Percentiles rank a stretch among this genome's conserved stretches.
phyloP scores from a whole-genome alignment of 805 yeast genomes.

The Suhomyces sp. region DNA sequence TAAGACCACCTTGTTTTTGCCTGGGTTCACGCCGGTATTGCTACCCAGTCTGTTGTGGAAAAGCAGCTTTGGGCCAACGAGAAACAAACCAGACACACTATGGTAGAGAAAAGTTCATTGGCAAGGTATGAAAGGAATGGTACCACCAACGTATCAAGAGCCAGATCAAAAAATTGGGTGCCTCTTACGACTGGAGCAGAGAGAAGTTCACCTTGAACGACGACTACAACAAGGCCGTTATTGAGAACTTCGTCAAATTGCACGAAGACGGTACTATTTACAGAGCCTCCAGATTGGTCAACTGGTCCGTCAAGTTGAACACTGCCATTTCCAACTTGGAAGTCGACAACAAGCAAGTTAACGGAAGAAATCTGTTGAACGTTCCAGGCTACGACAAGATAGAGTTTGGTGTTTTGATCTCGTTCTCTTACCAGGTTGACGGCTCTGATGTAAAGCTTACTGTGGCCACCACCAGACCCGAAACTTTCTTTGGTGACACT shows the following conservation, averaged over 20 bases:
- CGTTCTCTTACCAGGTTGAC: slow-evolving; percentile 87
- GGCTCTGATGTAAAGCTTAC: slow-evolving; percentile 80
- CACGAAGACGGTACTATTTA: slow-evolving; percentile 95
- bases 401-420: slow-evolving; percentile 96
- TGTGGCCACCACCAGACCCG: slow-evolving; percentile 99
- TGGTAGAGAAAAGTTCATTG: slow-evolving; percentile 87
- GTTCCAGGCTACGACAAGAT: slow-evolving; percentile 91
- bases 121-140: slow-evolving; percentile 92
- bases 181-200: slow-evolving; percentile 93
- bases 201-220: slow-evolving; percentile 93
- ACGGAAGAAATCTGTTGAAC: slow-evolving; percentile 73
- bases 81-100: slow-evolving; percentile 85
- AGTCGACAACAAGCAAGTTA: slow-evolving; percentile 86
- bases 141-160: slow-evolving; percentile 82
- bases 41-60: slow-evolving; percentile 97
- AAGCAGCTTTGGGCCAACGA: slow-evolving; percentile 89
- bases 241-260: slow-evolving; percentile 84
- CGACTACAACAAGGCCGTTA: slow-evolving; percentile 71
- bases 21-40: slow-evolving; percentile 99
- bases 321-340: slow-evolving; percentile 96
- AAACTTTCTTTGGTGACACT: slow-evolving; percentile 96
- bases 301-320: slow-evolving; percentile 93
- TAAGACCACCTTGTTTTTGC: slow-evolving; percentile 85
- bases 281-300: slow-evolving; percentile 88
- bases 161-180: slow-evolving; percentile 86